phyloP scores from a whole-genome alignment of 768 basidiomycete genomes.

The Termitomyces sp. region DNA sequence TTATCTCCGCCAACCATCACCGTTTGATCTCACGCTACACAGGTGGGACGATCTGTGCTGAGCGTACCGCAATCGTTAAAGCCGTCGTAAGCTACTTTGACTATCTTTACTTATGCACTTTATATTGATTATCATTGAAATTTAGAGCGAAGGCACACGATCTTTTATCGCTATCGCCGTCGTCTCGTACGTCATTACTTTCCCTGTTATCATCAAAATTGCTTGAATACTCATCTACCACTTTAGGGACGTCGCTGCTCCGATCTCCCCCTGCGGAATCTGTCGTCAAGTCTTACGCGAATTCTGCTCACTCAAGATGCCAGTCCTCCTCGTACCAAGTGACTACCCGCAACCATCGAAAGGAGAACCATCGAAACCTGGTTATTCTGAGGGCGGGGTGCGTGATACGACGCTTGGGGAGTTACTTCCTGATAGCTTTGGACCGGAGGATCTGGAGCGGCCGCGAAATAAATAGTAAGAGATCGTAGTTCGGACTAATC shows the following conservation, averaged over 20 bases:
- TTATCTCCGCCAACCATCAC: neutral
- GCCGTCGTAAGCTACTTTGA: constrained; percentile 58
- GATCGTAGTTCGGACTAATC: neutral
- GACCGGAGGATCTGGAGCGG: constrained; percentile 72
- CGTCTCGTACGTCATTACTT: constrained; percentile 49
- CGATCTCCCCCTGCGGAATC: constrained; percentile 86
- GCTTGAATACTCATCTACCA: neutral
- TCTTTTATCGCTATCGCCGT: constrained; percentile 75
- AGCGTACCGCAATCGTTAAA: constrained; percentile 93
- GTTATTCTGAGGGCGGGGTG: constrained; percentile 45
- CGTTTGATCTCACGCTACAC: neutral
- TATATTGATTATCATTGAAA: neutral
- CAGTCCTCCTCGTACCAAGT: constrained; percentile 64
- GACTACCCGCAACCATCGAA: constrained; percentile 42
- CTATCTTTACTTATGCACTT: neutral
- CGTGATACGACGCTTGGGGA: constrained; percentile 63
- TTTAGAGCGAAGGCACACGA: constrained; percentile 72
- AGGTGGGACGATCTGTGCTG: constrained; percentile 93
- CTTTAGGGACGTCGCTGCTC: constrained; percentile 56
- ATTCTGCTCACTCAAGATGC: constrained; percentile 72
- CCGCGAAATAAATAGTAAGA: constrained; percentile 24
- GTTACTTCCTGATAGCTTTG: constrained; percentile 83
- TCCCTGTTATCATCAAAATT: neutral
- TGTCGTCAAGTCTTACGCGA: constrained; percentile 91
- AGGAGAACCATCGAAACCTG: constrained; percentile 27